Percentiles rank a stretch among this genome's conserved stretches.
Conservation (phyloP, 2,329 filamentous ascomycete genomes). For the Macrophomina tecta region DNA sequence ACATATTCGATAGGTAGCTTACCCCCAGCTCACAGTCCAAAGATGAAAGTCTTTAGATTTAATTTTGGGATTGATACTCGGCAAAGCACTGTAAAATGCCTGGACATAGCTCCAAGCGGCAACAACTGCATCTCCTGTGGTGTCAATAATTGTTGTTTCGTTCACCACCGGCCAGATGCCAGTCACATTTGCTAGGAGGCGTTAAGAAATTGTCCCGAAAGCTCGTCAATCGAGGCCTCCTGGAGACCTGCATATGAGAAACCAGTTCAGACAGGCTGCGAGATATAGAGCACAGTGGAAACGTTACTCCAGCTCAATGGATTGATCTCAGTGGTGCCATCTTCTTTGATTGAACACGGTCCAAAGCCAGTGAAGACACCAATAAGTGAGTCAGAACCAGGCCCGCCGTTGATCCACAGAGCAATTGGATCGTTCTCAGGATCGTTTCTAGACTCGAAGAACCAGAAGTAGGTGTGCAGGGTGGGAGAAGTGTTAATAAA, state of each 20-base stretch:
- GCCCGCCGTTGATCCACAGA: conserved; percentile 53
- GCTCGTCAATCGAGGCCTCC: neutral
- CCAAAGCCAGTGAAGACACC: conserved; percentile 44
- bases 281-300: conserved; percentile 48
- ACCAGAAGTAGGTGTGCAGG: conserved; percentile 66
- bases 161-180: conserved; percentile 40
- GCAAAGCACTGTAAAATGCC: conserved; percentile 43
- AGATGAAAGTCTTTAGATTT: conserved; percentile 62
- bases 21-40: conserved; percentile 59
- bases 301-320: conserved; percentile 48
- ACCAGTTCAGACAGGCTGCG: conserved; percentile 47
- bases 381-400: conserved; percentile 18
- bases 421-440: conserved; percentile 62
- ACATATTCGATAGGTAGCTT: conserved; percentile 4
- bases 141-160: conserved; percentile 46
- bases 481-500: conserved; percentile 19
- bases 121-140: conserved; percentile 42
- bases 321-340: conserved; percentile 44
- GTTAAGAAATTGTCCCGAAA: neutral
- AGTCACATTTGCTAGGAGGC: conserved; percentile 43
- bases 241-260: conserved; percentile 44
- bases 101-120: conserved; percentile 46
- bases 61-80: conserved; percentile 56
- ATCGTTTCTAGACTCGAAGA: conserved; percentile 65
- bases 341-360: conserved; percentile 52